A percentile compares a stretch with the other conserved stretches of the same genome.
Evolutionary conservation across 1,284 basidiomycete genomes (phyloP).

Genomic region (Sporisorium sorghi): DNA sequence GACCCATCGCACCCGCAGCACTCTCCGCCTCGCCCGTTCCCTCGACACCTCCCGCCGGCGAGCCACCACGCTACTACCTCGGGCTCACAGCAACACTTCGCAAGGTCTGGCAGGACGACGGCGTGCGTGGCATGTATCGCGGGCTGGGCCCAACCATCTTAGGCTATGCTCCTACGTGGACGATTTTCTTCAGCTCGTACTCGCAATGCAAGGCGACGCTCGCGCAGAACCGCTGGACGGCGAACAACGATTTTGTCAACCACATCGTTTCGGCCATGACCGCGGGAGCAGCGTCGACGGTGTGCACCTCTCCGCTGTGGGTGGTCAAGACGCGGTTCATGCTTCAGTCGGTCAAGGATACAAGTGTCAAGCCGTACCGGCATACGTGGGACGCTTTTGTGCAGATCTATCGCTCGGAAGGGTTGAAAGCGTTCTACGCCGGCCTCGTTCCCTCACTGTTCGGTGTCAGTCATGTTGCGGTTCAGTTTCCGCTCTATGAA

Average conservation of each 20-base stretch:
- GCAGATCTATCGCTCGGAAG: slow-evolving; percentile 62
- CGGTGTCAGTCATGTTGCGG: slow-evolving; percentile 66
- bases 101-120: slow-evolving; percentile 62
- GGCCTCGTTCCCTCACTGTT: slow-evolving; percentile 63
- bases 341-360: slow-evolving; percentile 46
- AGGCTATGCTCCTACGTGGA: slow-evolving; percentile 68
- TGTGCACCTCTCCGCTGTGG: slow-evolving; percentile 67
- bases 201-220: too few species aligned
- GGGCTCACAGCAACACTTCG: slow-evolving; percentile 33
- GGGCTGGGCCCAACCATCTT: slow-evolving; percentile 67
- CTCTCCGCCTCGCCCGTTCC: neutral
- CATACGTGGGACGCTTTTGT: slow-evolving; percentile 66
- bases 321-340: slow-evolving; percentile 68
- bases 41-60: slow-evolving; percentile 9
- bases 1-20: slow-evolving; percentile 6
- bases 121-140: slow-evolving; percentile 66
- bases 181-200: slow-evolving; percentile 62
- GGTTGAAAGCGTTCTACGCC: slow-evolving; percentile 64
- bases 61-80: slow-evolving; percentile 23
- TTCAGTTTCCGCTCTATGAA: slow-evolving; percentile 69
- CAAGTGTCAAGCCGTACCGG: slow-evolving; percentile 41
- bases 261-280: slow-evolving; percentile 67
- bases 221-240: slow-evolving; percentile 5
- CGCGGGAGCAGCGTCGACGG: slow-evolving; percentile 62
- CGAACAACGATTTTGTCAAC: slow-evolving; percentile 53